Percentiles rank a stretch among this genome's conserved stretches.
These are phyloP conservation scores for Kluyveromyces lactis DNA, from an alignment of 805 yeast genomes.

Conservation along the genomic window DNA sequence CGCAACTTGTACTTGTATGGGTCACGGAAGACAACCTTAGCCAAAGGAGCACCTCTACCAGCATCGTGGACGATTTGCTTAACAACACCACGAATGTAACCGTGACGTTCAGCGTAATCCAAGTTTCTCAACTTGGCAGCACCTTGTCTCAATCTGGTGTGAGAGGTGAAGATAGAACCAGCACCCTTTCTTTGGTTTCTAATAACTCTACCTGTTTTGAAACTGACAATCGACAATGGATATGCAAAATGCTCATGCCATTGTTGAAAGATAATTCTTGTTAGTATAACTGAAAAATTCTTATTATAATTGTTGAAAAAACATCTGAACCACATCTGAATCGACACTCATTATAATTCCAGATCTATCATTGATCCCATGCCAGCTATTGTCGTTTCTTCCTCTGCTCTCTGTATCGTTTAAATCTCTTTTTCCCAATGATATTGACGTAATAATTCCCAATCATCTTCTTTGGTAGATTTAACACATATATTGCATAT, in stretches of 20 bases:
- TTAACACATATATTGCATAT: too few relatives aligned
- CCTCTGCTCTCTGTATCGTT: too few relatives aligned
- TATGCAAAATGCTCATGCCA: too few relatives aligned
- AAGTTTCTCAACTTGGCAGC: slow-evolving; percentile 99
- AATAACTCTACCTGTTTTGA: slow-evolving; percentile 89
- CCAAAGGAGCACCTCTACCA: slow-evolving; percentile 99
- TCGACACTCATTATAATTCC: too few relatives aligned
- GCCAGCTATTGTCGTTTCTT: too few relatives aligned
- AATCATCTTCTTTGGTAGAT: too few relatives aligned
- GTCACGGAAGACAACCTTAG: slow-evolving; percentile 98
- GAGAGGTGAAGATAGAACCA: slow-evolving; percentile 99
- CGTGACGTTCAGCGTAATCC: slow-evolving; percentile 99
- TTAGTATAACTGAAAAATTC: slow-evolving; percentile 11
- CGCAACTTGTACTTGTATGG: slow-evolving; percentile 98
- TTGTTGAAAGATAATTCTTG: slow-evolving; percentile 3
- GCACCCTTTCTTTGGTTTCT: slow-evolving; percentile 99
- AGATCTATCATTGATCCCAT: too few relatives aligned
- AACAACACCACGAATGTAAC: slow-evolving; percentile 98
- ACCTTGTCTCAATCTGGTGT: slow-evolving; percentile 99
- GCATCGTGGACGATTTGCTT: slow-evolving; percentile 98
- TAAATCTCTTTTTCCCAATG: too few relatives aligned
- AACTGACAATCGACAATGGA: slow-evolving; percentile 3
- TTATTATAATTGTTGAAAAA: too few relatives aligned
- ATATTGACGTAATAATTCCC: too few relatives aligned
- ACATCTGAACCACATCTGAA: too few relatives aligned